Base-by-base conservation (phyloP, 495 filamentous ascomycete genomes). In the Aspergillus heteromorphus region DNA sequence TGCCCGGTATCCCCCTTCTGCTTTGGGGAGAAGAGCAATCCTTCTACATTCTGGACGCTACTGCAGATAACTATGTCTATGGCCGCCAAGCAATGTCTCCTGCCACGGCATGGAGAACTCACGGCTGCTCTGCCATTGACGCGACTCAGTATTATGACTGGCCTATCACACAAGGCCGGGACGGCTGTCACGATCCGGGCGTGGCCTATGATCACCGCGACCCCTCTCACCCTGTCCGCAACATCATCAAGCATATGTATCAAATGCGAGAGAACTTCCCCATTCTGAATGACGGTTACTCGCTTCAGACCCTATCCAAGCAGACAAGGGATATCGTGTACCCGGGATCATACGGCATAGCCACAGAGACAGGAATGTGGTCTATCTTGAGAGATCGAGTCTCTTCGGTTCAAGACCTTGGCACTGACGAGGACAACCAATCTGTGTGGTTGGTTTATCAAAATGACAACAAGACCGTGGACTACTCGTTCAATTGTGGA, bases 11-110 rank as follows among this genome's bases (percentile, higher is more conserved):
- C 25, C 86, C 86, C 1, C 62, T 85, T 7, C 60, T 88, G 13
- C 64, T 82, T 13, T 89, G 83, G 77, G 86, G 86, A 38, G 86
- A 89, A 59, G 86, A 89, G 59, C 86, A 89, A 62, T 81, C 72
- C 2, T 82, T 86, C 27, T 87, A 89, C 47, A 70, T 84, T 1
- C 62, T 89, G 8, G 86, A 89, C 59, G 84, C 79, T 49, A 83
- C 83, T 2, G 86, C 85, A 16, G 62, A 67, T 48, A 87, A 89
- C 58, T 89, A 89, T 64, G 76, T 89, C 45, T 89, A 81, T 59
- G 86, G 86, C 6, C 81, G 86, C 48, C 80, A 83, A 60, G 70
- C 86, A 0, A 87, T 89, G 78, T 79, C 80, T 9, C 79, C 86
- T 6, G 72, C 80, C 2, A 81, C 78, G 0, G 86, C 86, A 0